Evolutionary conservation across 805 yeast genomes (phyloP).

Genomic region (Saccharomycopsis schoenii): DNA sequence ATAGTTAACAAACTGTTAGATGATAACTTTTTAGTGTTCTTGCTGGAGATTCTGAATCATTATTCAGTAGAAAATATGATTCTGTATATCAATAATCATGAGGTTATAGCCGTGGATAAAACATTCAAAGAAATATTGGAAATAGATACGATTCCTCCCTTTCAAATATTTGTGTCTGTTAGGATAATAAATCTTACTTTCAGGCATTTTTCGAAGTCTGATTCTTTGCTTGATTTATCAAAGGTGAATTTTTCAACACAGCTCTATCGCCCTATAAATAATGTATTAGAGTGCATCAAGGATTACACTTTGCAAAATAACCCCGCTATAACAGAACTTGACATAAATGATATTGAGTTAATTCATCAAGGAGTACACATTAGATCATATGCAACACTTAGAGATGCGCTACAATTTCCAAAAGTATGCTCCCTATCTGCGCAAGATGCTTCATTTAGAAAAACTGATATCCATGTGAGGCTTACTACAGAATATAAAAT

Average conservation of each 20-base stretch:
- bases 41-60: background rate
- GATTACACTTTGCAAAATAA: background rate
- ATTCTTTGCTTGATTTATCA: background rate
- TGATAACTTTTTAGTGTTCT: background rate
- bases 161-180: background rate
- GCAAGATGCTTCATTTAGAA: background rate
- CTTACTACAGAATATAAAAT: background rate
- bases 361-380: conserved; percentile 23
- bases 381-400: conserved; percentile 18
- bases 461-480: background rate
- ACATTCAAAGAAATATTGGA: background rate
- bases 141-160: background rate
- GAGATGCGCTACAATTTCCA: conserved; percentile 16
- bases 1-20: background rate
- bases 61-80: background rate
- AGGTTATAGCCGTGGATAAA: background rate
- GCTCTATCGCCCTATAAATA: background rate
- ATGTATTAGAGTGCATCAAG: background rate
- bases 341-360: conserved; percentile 20
- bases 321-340: background rate
- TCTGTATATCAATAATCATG: background rate
- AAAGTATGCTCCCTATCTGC: background rate
- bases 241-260: background rate
- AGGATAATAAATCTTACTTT: background rate
- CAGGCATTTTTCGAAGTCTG: background rate